A percentile compares a stretch with the other conserved stretches of the same genome.
phyloP scores from a whole-genome alignment of 2,329 filamentous ascomycete genomes.

The Bipolaris cookei region DNA sequence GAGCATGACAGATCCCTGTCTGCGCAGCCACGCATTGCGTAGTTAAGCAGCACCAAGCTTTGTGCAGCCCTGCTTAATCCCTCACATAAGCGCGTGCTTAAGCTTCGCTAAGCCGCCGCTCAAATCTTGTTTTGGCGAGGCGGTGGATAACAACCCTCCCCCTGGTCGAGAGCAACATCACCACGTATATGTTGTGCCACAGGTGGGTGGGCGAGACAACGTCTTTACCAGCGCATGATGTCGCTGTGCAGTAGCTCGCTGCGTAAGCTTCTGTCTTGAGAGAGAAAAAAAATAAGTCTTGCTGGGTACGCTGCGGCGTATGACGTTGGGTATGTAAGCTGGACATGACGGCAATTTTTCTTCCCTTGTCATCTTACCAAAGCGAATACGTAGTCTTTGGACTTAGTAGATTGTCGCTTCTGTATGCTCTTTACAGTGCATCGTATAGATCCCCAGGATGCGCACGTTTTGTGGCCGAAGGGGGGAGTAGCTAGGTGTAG shows the following conservation, averaged over 20 bases:
- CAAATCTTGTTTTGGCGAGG: constrained; percentile 25
- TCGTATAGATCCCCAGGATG: neutral
- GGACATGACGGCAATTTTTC: neutral
- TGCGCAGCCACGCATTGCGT: constrained; percentile 18
- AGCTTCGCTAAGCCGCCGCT: constrained; percentile 37
- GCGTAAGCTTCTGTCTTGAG: too few species aligned
- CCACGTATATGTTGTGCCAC: constrained; percentile 17
- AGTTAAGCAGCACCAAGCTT: constrained; percentile 37
- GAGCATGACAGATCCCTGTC: constrained; percentile 14
- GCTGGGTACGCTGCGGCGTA: neutral
- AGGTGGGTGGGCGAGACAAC: neutral
- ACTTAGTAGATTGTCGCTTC: too few species aligned
- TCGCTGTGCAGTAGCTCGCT: constrained; percentile 22
- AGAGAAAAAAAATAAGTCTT: too few species aligned
- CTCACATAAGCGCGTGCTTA: constrained; percentile 30
- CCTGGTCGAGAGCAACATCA: neutral
- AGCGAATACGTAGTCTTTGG: neutral
- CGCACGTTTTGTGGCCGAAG: neutral
- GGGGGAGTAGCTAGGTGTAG: neutral
- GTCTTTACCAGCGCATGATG: constrained; percentile 7
- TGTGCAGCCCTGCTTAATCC: constrained; percentile 30
- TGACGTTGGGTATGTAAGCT: neutral
- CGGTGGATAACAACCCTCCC: neutral
- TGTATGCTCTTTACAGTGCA: neutral
- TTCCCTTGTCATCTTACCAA: neutral